Base-by-base conservation (phyloP, 2,329 filamentous ascomycete genomes). In the Leptographium procerum region DNA sequence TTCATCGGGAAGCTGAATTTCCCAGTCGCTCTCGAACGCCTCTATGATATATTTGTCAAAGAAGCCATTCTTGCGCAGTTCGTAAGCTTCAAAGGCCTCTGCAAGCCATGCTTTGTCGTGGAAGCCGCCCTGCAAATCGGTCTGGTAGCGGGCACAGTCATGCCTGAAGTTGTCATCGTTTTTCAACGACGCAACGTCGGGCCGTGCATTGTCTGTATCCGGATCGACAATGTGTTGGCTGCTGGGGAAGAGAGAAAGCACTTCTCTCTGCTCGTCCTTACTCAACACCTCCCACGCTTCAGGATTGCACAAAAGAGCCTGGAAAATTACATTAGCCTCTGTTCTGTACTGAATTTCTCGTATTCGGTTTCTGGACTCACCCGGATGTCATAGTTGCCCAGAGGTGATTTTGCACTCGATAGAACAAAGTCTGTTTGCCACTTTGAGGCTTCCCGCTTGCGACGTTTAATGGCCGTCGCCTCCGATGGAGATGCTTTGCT, bases 31-130 rank as follows among this genome's bases (percentile, higher is more conserved):
- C 64, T 75, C 70, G 59, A 83, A 78, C 57, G 73, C 73, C 2
- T 67, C 64, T 11, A 71, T 66, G 33, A 80, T 67, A 56, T 73
- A 76, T 4, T 74, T 73, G 59, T 82, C 74, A 60, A 80, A 83
- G 2, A 76, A 70, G 5, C 81, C 81, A 1, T 69, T 65, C 55
- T 69, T 71, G 58, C 79, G 76, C 64, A 73, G 70, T 57, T 73
- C 70, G 61, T 82, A 77, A 0, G 81, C 80, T 4, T 66, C 66
- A 71, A 76, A 81, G 1, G 81, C 80, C 58, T 77, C 71, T 19
- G 65, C 68, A 9, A 84, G 72, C 80, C 80, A 83, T 16, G 73
- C 71, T 1, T 73, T 71, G 62, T 82, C 78, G 59, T 82, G 77
- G 36, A 72, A 73, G 4, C 80, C 80, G 40, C 70, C 67, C 6